Evolutionary conservation across 2,329 filamentous ascomycete species (phyloP).

Genomic region (Dactylellina drechsleri): DNA sequence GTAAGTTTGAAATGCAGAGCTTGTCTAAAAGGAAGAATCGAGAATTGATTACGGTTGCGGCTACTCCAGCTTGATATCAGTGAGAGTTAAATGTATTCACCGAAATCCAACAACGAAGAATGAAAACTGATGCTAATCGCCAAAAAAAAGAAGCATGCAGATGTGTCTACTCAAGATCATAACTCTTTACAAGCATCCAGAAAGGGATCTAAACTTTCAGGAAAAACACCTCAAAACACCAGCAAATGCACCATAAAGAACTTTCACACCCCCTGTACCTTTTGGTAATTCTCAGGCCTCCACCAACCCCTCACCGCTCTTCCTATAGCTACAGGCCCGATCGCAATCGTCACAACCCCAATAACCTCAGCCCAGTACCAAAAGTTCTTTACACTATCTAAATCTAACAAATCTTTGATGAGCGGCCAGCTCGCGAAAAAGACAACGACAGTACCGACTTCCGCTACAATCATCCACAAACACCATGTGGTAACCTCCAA

Average conservation of each 20-base stretch:
- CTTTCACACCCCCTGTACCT: constrained; percentile 39
- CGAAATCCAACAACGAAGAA: too few relatives aligned
- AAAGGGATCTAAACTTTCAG: background rate
- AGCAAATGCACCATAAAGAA: constrained; percentile 34
- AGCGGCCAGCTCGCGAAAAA: constrained; percentile 49
- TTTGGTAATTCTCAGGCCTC: constrained; percentile 50
- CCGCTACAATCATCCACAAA: constrained; percentile 84
- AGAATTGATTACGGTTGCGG: too few relatives aligned
- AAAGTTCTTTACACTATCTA: constrained; percentile 49
- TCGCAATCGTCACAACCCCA: constrained; percentile 36
- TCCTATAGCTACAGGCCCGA: constrained; percentile 44
- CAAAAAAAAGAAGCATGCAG: background rate
- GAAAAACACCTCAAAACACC: constrained; percentile 31
- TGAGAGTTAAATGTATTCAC: too few relatives aligned
- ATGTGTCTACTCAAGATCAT: constrained; percentile 18
- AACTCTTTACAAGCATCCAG: constrained; percentile 6
- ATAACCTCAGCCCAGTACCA: constrained; percentile 51
- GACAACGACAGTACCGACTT: constrained; percentile 78
- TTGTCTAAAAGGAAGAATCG: too few relatives aligned
- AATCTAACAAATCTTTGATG: constrained; percentile 44
- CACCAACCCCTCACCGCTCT: constrained; percentile 47
- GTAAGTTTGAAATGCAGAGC: too few relatives aligned
- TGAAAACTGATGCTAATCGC: too few relatives aligned
- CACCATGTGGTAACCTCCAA: constrained; percentile 98
- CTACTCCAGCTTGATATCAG: too few relatives aligned